Conservation (phyloP, 495 filamentous ascomycete genomes). For the Podospora bellae-mahoneyi region DNA sequence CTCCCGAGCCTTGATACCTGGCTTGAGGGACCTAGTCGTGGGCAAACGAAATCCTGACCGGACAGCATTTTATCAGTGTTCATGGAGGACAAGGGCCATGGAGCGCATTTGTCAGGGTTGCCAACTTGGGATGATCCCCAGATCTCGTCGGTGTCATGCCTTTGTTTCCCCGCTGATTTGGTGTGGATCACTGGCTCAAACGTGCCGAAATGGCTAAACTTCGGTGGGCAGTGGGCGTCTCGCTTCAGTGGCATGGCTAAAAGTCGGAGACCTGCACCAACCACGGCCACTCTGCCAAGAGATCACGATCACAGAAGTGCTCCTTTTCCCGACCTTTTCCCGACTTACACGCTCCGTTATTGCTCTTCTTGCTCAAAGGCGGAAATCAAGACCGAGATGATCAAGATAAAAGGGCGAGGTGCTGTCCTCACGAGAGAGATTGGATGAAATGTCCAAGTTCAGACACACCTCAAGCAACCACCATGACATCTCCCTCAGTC, state of each 20-base stretch:
- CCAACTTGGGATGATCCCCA: neutral
- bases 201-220: constrained; percentile 14
- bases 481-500: neutral
- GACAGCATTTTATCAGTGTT: no score
- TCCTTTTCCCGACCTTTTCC: neutral
- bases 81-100: no score
- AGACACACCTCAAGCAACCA: neutral
- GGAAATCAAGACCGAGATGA: neutral
- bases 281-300: neutral
- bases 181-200: neutral
- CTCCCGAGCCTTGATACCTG: neutral
- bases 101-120: neutral
- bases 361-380: neutral
- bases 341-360: neutral
- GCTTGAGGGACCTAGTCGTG: no score
- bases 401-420: neutral
- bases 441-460: neutral
- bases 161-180: neutral
- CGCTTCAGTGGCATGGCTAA: neutral
- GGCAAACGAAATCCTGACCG: no score
- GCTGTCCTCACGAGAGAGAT: neutral
- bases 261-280: neutral
- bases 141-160: neutral
- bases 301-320: neutral
- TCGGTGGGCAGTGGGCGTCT: neutral